A percentile compares a stretch with the other conserved stretches of the same genome.
Conservation (phyloP, 2,329 filamentous ascomycete species). For the Colletotrichum orchidophilum region DNA sequence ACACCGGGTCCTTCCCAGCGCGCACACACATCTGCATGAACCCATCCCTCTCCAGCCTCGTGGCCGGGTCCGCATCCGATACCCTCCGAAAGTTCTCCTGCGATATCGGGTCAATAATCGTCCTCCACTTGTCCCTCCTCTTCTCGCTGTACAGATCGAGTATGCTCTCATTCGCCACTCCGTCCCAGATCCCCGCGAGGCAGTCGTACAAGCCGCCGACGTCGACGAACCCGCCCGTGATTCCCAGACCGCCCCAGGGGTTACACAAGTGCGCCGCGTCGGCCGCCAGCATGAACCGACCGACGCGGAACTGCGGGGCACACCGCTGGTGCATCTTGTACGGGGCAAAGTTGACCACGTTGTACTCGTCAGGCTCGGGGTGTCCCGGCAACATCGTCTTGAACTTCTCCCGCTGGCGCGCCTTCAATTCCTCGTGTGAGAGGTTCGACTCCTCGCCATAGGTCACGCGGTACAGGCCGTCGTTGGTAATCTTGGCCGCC, state of each 20-base stretch:
- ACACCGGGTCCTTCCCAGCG: constrained; percentile 45
- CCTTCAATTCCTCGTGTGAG: constrained; percentile 60
- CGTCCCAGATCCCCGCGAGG: constrained; percentile 56
- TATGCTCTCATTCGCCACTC: constrained; percentile 53
- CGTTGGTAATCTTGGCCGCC: constrained; percentile 66
- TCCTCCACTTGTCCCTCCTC: constrained; percentile 56
- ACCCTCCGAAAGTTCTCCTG: constrained; percentile 55
- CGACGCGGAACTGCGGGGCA: constrained; percentile 65
- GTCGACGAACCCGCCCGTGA: constrained; percentile 73
- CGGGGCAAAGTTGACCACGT: constrained; percentile 64
- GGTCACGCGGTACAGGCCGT: constrained; percentile 70
- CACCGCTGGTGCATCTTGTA: constrained; percentile 71
- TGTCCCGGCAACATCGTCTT: constrained; percentile 67
- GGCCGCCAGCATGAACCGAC: constrained; percentile 64
- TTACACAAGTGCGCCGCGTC: constrained; percentile 69
- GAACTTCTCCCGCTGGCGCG: constrained; percentile 64
- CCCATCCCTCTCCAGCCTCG: constrained; percentile 40
- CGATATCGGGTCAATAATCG: constrained; percentile 53
- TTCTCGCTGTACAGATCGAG: constrained; percentile 56
- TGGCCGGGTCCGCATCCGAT: constrained; percentile 50
- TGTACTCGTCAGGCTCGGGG: constrained; percentile 66
- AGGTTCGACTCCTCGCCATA: constrained; percentile 68
- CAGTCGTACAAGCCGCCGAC: constrained; percentile 70
- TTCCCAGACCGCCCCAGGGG: constrained; percentile 67
- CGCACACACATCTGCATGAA: constrained; percentile 50